Percentiles rank a stretch among this genome's conserved stretches.
These are phyloP conservation scores for Talaromyces funiculosus DNA, from an alignment of 2,329 filamentous ascomycete species.

Conservation along the genomic window DNA sequence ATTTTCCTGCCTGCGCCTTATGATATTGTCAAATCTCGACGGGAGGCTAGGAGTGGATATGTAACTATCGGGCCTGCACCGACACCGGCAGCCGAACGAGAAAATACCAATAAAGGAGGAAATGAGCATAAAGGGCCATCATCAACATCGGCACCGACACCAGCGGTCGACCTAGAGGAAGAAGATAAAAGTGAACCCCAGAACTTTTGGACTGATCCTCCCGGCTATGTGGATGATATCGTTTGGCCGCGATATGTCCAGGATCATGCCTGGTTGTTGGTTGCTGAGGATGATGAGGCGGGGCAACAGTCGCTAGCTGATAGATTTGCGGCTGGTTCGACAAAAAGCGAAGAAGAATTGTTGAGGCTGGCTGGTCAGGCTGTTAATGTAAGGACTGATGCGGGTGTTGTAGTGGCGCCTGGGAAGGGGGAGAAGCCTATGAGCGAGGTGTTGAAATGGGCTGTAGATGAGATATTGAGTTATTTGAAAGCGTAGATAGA, in stretches of 20 bases:
- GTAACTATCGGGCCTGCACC: slow-evolving; percentile 41
- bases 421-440: slow-evolving; percentile 53
- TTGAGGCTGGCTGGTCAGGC: slow-evolving; percentile 30
- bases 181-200: slow-evolving; percentile 40
- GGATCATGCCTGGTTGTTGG: slow-evolving; percentile 76
- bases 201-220: slow-evolving; percentile 93
- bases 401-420: slow-evolving; percentile 43
- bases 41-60: slow-evolving; percentile 42
- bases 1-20: slow-evolving; percentile 71
- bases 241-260: slow-evolving; percentile 93
- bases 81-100: slow-evolving; percentile 17
- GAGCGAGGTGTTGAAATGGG: slow-evolving; percentile 61
- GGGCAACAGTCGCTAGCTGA: slow-evolving; percentile 20
- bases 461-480: slow-evolving; percentile 56
- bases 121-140: background rate
- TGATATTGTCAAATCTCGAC: slow-evolving; percentile 35
- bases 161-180: slow-evolving; percentile 25
- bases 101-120: background rate
- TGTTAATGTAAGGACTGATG: slow-evolving; percentile 41
- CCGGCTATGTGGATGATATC: slow-evolving; percentile 85
- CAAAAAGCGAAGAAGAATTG: slow-evolving; percentile 35
- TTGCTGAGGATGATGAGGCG: slow-evolving; percentile 55
- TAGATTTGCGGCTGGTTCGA: background rate
- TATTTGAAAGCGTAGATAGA: slow-evolving; percentile 17
- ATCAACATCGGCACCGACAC: slow-evolving; percentile 9